Percentiles rank a stretch among this genome's conserved stretches.
These are phyloP conservation scores for Rosa chinensis DNA, from an alignment of 306 rosid species.

Conservation along the genomic window DNA sequence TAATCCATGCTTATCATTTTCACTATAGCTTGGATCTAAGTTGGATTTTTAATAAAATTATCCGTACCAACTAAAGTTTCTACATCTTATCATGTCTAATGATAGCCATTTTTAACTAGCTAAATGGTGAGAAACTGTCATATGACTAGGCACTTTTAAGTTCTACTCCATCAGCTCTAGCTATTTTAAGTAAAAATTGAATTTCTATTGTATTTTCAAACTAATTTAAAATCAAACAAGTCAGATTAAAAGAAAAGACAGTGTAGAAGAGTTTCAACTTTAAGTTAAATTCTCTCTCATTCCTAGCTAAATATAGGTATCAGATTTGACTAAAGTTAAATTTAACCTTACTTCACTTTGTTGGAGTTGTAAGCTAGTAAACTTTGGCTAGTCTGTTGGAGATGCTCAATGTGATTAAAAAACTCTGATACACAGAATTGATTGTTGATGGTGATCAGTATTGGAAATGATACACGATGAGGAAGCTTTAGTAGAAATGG, in stretches of 20 bases:
- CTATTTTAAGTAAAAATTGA: background rate
- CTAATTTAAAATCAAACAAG: background rate
- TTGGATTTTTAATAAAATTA: background rate
- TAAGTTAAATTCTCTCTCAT: background rate
- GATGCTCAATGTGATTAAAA: background rate
- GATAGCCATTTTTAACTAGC: background rate
- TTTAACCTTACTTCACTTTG: too few species aligned
- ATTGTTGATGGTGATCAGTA: background rate
- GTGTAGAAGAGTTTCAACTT: background rate
- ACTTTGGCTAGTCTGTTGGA: background rate
- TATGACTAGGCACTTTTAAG: background rate
- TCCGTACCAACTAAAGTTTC: background rate
- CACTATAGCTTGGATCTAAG: background rate
- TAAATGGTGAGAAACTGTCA: background rate
- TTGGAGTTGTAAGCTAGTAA: too few species aligned
- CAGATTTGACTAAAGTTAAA: background rate
- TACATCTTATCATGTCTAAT: background rate
- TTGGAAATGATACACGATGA: background rate
- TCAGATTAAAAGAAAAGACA: background rate
- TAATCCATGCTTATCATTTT: background rate
- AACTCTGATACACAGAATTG: background rate
- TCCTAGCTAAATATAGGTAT: too few species aligned
- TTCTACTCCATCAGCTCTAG: background rate
- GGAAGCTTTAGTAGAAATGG: background rate
- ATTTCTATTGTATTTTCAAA: background rate